These are phyloP conservation scores for Chloris gayana DNA, from an alignment of 176 grass and related monocot species.

Conservation along the genomic window DNA sequence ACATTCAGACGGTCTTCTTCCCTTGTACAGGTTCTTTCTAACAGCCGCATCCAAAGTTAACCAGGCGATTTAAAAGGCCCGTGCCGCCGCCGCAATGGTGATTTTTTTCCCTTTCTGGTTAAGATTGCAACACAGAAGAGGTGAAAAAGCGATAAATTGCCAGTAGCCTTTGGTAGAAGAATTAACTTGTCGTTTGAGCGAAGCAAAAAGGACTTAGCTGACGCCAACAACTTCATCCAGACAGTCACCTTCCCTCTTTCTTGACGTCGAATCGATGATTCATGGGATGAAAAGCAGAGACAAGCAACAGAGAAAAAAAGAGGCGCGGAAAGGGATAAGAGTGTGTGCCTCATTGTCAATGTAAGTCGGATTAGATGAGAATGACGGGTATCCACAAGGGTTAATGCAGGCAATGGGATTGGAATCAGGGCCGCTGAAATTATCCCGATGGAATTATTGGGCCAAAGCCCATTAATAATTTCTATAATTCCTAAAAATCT, in stretches of 20 bases:
- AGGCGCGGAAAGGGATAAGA: background rate
- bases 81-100: too few species aligned
- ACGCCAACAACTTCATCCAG: background rate
- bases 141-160: too few species aligned
- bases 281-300: background rate
- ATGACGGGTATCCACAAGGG: background rate
- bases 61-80: too few species aligned
- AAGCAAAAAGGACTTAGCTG: background rate
- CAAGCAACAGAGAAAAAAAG: background rate
- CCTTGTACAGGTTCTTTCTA: background rate
- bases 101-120: too few species aligned
- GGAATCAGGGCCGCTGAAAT: conserved; percentile 23
- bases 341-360: background rate
- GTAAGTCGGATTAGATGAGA: conserved; percentile 2
- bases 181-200: conserved; percentile 24
- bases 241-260: background rate
- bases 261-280: background rate
- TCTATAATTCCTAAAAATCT: too few species aligned
- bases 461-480: too few species aligned
- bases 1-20: too few species aligned
- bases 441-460: too few species aligned
- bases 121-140: too few species aligned
- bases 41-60: background rate
- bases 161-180: background rate
- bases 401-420: conserved; percentile 3